Conservation (phyloP, 2,329 filamentous ascomycete species). For the Akanthomyces dipterigenus region DNA sequence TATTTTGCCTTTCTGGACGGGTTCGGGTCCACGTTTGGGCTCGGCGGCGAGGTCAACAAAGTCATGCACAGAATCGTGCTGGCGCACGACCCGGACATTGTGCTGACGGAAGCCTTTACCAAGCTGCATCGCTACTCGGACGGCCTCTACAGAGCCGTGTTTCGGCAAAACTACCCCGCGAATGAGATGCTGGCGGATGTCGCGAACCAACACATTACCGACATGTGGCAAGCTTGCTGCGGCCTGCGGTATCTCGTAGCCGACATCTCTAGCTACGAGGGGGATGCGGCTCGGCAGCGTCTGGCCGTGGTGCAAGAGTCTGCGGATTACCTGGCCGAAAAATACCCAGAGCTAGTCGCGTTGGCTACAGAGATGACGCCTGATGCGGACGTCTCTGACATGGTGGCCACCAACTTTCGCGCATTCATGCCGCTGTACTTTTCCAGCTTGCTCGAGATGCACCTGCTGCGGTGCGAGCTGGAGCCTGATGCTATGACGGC, state of each 20-base stretch:
- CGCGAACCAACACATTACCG: conserved; percentile 28
- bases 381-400: conserved; percentile 21
- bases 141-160: conserved; percentile 27
- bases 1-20: conserved; percentile 28
- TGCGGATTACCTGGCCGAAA: conserved; percentile 18
- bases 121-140: conserved; percentile 27
- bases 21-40: conserved; percentile 24
- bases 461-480: conserved; percentile 10
- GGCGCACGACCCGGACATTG: background rate
- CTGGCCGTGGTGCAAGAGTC: conserved; percentile 16
- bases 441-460: conserved; percentile 25
- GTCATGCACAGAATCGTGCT: conserved; percentile 16
- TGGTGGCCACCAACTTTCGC: conserved; percentile 28
- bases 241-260: conserved; percentile 26
- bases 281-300: conserved; percentile 17
- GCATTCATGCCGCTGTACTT: conserved; percentile 29
- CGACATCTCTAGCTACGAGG: conserved; percentile 21
- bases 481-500: background rate
- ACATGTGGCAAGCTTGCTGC: conserved; percentile 23
- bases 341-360: conserved; percentile 21
- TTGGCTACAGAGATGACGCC: conserved; percentile 20
- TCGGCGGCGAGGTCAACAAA: conserved; percentile 28
- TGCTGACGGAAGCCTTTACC: conserved; percentile 20
- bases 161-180: conserved; percentile 28
- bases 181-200: conserved; percentile 28